Percentiles rank a stretch among this genome's conserved stretches.
phyloP scores from a whole-genome alignment of 371 early-diverging fungal genomes.

The Saksenaea vasiformis region DNA sequence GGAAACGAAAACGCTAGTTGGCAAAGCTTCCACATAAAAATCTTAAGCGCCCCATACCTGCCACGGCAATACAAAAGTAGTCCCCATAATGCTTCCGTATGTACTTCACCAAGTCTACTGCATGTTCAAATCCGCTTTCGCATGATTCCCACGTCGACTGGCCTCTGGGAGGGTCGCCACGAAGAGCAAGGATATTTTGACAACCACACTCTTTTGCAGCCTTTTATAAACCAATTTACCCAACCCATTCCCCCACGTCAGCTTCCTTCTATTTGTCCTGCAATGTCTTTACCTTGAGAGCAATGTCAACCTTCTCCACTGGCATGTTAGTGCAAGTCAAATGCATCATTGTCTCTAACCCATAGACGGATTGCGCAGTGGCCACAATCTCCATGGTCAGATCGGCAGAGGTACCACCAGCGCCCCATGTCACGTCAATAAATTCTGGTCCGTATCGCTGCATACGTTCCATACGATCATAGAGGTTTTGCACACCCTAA shows the following conservation, averaged over 20 bases:
- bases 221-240: neutral
- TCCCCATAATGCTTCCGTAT: constrained; percentile 90
- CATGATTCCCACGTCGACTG: constrained; percentile 75
- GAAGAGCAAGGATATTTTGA: constrained; percentile 94
- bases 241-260: neutral
- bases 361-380: constrained; percentile 90
- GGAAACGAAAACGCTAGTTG: neutral
- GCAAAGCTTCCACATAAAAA: neutral
- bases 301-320: constrained; percentile 80
- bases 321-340: constrained; percentile 97
- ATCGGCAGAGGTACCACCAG: constrained; percentile 91
- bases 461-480: constrained; percentile 88
- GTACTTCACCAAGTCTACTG: constrained; percentile 87
- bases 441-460: constrained; percentile 91
- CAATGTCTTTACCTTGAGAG: constrained; percentile 58
- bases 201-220: constrained; percentile 86
- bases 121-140: constrained; percentile 84
- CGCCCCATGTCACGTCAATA: constrained; percentile 96
- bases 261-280: too few species aligned
- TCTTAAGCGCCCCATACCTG: constrained; percentile 50
- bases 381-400: constrained; percentile 85
- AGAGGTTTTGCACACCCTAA: constrained; percentile 75
- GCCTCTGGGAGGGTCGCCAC: constrained; percentile 94
- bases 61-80: constrained; percentile 94
- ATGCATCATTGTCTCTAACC: constrained; percentile 96